Evolutionary conservation across 2,329 filamentous ascomycete species (phyloP).

Genomic region (Plectosphaerella sp.): DNA sequence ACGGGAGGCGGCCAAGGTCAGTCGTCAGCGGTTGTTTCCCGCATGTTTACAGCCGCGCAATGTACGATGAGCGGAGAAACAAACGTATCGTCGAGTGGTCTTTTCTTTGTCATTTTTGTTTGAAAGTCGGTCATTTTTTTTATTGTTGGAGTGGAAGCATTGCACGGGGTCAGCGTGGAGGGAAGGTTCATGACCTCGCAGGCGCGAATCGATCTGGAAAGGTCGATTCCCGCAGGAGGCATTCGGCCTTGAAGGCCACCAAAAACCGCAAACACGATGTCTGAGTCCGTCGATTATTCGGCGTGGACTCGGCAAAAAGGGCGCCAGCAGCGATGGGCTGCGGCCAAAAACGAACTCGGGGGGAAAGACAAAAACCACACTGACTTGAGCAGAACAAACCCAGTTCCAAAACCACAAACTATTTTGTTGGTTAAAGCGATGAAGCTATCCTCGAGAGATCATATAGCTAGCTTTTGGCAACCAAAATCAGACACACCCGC

Average conservation of each 20-base stretch:
- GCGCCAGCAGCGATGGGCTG: background rate
- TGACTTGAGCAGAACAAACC: constrained; percentile 4
- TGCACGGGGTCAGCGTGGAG: background rate
- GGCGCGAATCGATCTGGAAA: background rate
- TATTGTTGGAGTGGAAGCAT: background rate
- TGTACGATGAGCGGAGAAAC: constrained; percentile 8
- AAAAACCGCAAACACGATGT: background rate
- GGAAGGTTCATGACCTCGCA: background rate
- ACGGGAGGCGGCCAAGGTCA: constrained; percentile 20
- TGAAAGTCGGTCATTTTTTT: constrained; percentile 1
- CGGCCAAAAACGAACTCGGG: background rate
- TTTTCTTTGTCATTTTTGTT: constrained; percentile 5
- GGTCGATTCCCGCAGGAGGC: background rate
- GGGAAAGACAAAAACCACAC: constrained; percentile 6
- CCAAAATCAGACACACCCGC: constrained; percentile 1
- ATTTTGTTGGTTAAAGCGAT: constrained; percentile 5
- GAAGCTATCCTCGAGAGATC: constrained; percentile 13
- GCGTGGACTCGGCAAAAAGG: background rate
- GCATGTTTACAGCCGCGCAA: constrained; percentile 1
- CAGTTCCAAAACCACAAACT: background rate
- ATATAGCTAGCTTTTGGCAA: constrained; percentile 12
- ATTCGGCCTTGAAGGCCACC: background rate
- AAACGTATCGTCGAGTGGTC: constrained; percentile 1
- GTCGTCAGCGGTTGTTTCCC: constrained; percentile 6
- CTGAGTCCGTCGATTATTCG: background rate